Evolutionary conservation across 208 protist species (phyloP).

Genomic region (Leishmania aethiopica): DNA sequence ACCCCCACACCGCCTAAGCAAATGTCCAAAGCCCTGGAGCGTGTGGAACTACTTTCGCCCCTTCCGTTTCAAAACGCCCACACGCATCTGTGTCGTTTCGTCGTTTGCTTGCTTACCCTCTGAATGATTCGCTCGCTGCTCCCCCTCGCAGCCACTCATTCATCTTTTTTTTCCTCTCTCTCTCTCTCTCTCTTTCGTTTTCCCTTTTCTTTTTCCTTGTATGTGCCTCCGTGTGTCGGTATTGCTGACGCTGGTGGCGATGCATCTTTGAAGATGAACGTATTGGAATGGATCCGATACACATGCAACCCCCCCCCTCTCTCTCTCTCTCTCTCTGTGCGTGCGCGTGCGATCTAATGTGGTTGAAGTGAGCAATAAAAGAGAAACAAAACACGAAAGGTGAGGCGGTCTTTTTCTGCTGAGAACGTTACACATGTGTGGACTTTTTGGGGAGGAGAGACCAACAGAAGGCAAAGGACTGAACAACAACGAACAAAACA

Average conservation of each 20-base stretch:
- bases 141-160: not conserved
- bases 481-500: not conserved
- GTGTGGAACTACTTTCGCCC: not conserved
- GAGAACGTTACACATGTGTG: not conserved
- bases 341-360: not conserved
- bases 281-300: constrained; percentile 14
- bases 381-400: not conserved
- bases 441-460: not conserved
- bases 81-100: not conserved
- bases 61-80: not conserved
- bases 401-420: not conserved
- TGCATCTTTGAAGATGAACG: constrained; percentile 1
- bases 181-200: not conserved
- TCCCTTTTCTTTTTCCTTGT: not conserved
- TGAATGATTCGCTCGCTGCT: not conserved
- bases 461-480: not conserved
- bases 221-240: constrained; percentile 10
- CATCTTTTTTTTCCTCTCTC: not conserved
- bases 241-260: not conserved
- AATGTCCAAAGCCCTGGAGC: not conserved
- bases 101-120: not conserved
- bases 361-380: not conserved
- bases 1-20: not conserved
- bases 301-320: not conserved
- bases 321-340: not conserved